Base-by-base conservation (phyloP, 1,284 basidiomycete genomes). In the Gomphus sp. region DNA sequence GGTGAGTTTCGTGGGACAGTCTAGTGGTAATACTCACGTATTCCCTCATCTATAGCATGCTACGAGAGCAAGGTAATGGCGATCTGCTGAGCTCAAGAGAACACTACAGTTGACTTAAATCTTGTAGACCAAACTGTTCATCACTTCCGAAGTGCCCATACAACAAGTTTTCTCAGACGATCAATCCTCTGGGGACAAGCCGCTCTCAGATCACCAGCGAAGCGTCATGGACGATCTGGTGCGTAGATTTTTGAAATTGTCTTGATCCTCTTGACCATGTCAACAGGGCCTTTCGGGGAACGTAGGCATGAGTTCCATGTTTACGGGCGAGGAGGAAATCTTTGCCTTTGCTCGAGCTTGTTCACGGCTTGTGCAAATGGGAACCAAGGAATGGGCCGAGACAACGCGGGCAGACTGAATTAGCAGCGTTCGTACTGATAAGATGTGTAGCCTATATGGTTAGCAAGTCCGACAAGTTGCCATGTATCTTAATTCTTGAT, bases 291-390 rank as follows among this genome's bases (percentile, higher is more conserved):
- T 95, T 1, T 79, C 85, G 2, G 77, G 80, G 14, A 75, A 81
- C 28, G 85, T 94, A 16, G 90, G 92, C 31, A 77, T 79, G 1
- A 89, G 88, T 59, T 88, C 91, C 25, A 89, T 98, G 72, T 98
- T 97, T 70, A 87, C 85, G 0, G 92, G 93, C 4, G 93, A 97
- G 67, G 94, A 97, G 71, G 94, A 98, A 72, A 70, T 96, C 7
- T 97, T 98, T 70, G 94, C 94, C 0, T 98, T 96, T 70, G 93
- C 93, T 10, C 80, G 94, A 53, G 94, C 93, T 41, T 94, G 93
- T 67, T 93, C 91, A 34, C 80, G 93, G 53, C 74, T 97, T 31
- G 88, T 92, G 37, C 87, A 97, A 72, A 96, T 97, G 93, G 90
- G 93, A 50, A 91, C 88, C 67, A 84, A 77, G 65, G 84, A 89